These are phyloP conservation scores for Trichomonascaceae sp. DNA, from an alignment of 1,139 yeast species.

Conservation along the genomic window DNA sequence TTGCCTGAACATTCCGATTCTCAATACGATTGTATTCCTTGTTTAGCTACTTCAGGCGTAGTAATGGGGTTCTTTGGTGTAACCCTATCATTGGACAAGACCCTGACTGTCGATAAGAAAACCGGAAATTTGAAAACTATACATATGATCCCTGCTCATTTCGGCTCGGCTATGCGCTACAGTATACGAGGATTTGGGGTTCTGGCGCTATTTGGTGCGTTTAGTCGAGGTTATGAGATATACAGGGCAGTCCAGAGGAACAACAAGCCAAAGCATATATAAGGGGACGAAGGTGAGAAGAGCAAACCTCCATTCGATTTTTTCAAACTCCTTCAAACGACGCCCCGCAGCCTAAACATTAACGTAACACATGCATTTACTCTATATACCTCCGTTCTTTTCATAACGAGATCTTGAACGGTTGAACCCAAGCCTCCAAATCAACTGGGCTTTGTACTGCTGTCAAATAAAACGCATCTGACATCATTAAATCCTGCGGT, in stretches of 20 bases:
- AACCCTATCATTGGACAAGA: slow-evolving; percentile 8
- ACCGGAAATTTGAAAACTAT: slow-evolving; percentile 1
- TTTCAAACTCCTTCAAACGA: too few relatives aligned
- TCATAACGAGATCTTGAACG: slow-evolving; percentile 12
- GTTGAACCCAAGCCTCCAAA: slow-evolving; percentile 47
- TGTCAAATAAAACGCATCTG: slow-evolving; percentile 41
- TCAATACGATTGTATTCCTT: slow-evolving; percentile 5
- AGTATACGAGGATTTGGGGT: slow-evolving; percentile 8
- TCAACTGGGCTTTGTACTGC: slow-evolving; percentile 41
- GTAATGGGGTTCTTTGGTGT: slow-evolving; percentile 9
- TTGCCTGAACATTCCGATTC: background rate
- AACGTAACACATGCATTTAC: background rate
- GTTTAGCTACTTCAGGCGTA: slow-evolving; percentile 7
- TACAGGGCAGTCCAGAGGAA: background rate
- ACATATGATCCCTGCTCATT: slow-evolving; percentile 8
- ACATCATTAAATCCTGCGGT: slow-evolving; percentile 49
- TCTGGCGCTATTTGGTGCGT: slow-evolving; percentile 8
- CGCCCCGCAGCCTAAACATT: too few relatives aligned
- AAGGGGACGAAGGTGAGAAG: background rate
- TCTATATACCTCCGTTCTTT: background rate
- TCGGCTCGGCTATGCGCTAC: slow-evolving; percentile 4
- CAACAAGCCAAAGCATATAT: slow-evolving; percentile 5
- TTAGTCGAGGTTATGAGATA: slow-evolving; percentile 6
- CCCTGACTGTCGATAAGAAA: slow-evolving; percentile 5
- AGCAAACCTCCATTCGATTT: too few relatives aligned